phyloP scores from a whole-genome alignment of 2,329 filamentous ascomycete species.

The Curvularia spicifera region DNA sequence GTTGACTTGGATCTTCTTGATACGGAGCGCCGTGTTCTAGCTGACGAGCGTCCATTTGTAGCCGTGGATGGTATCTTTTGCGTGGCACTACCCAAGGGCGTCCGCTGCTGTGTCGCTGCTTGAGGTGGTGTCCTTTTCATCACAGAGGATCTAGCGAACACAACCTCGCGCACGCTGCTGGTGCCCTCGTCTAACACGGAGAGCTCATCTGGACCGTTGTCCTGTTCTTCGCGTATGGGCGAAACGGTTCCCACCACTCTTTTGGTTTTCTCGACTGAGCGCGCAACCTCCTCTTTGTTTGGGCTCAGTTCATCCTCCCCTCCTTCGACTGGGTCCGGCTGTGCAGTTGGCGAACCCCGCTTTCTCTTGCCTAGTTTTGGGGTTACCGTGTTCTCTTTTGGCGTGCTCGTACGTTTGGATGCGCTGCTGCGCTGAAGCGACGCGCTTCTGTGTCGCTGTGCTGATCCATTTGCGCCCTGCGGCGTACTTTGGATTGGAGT shows the following conservation, averaged over 20 bases:
- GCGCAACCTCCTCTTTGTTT: constrained; percentile 31
- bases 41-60: constrained; percentile 10
- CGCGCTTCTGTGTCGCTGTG: constrained; percentile 38
- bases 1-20: constrained; percentile 30
- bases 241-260: constrained; percentile 34
- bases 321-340: constrained; percentile 25
- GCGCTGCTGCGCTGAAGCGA: constrained; percentile 35
- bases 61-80: constrained; percentile 20
- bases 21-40: constrained; percentile 19
- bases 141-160: constrained; percentile 12
- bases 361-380: constrained; percentile 46
- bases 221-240: constrained; percentile 33
- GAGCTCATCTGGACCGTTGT: constrained; percentile 39
- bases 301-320: constrained; percentile 46
- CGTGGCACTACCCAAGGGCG: constrained; percentile 1
- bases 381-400: constrained; percentile 29
- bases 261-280: constrained; percentile 38
- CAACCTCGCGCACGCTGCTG: constrained; percentile 24
- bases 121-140: constrained; percentile 24
- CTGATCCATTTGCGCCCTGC: constrained; percentile 29
- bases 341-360: constrained; percentile 32
- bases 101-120: constrained; percentile 14
- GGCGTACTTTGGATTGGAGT: constrained; percentile 37
- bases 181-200: constrained; percentile 32
- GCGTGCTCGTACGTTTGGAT: constrained; percentile 26